These are phyloP conservation scores for Fagopyrum tataricum DNA, from an alignment of 148 eudicot genomes.

Conservation along the genomic window DNA sequence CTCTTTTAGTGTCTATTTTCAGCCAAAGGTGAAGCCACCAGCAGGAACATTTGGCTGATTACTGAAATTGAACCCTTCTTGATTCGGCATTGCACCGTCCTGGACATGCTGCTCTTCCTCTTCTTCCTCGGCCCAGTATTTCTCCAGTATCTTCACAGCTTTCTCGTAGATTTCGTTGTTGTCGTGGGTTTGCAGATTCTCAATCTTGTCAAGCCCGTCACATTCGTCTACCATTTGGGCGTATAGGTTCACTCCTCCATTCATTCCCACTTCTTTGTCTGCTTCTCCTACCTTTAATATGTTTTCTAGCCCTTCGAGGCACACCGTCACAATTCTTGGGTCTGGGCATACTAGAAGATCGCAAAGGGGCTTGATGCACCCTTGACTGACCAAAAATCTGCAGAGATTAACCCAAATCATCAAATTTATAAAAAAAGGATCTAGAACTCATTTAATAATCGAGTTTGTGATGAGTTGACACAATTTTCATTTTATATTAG, in stretches of 20 bases:
- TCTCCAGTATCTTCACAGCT: constrained; percentile 69
- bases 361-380: constrained; percentile 77
- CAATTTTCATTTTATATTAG: too few species aligned
- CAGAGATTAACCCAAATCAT: constrained; percentile 3
- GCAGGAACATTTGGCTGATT: constrained; percentile 44
- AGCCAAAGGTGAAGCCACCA: constrained; percentile 55
- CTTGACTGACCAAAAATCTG: constrained; percentile 66
- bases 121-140: constrained; percentile 71
- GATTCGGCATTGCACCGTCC: constrained; percentile 28
- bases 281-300: constrained; percentile 74
- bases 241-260: constrained; percentile 47
- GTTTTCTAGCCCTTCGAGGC: constrained; percentile 87
- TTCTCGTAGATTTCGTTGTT: constrained; percentile 73
- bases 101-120: constrained; percentile 37
- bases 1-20: background rate
- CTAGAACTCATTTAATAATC: background rate
- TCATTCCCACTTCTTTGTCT: constrained; percentile 58
- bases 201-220: constrained; percentile 77
- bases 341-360: constrained; percentile 79
- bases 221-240: constrained; percentile 71
- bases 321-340: constrained; percentile 70
- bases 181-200: constrained; percentile 67
- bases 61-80: constrained; percentile 49
- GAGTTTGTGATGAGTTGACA: background rate
- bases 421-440: background rate